A percentile compares a stretch with the other conserved stretches of the same genome.
Evolutionary conservation across 1,284 basidiomycete genomes (phyloP).

Genomic region (Serendipita sp.): DNA sequence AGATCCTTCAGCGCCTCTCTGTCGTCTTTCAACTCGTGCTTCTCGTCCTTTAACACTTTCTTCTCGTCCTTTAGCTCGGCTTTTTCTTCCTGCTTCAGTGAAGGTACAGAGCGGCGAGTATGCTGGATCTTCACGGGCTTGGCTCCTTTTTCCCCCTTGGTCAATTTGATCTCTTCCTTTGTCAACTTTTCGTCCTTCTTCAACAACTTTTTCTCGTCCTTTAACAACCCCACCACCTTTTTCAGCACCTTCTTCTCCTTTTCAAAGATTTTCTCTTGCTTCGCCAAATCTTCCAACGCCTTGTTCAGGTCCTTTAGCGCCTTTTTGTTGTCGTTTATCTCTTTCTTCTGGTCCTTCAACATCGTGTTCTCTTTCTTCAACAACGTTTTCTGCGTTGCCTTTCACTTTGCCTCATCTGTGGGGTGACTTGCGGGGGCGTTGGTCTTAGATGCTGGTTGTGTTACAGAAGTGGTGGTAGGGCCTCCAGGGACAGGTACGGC

Average conservation of each 20-base stretch:
- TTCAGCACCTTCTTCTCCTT: neutral
- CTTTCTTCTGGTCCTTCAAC: neutral
- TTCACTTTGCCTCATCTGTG: no score
- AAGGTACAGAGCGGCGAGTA: no score
- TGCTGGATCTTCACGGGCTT: no score
- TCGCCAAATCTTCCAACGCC: neutral
- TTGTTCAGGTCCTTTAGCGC: neutral
- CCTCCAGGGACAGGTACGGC: neutral
- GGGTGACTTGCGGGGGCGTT: neutral
- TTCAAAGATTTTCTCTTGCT: neutral
- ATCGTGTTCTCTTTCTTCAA: neutral
- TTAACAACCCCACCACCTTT: neutral
- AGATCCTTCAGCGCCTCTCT: neutral
- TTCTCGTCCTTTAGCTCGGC: neutral
- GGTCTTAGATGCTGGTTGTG: neutral
- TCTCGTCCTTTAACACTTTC: neutral
- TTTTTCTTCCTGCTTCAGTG: neutral
- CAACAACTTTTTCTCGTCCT: no score
- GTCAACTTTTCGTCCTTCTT: no score
- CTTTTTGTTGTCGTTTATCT: neutral
- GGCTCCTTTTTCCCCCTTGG: no score
- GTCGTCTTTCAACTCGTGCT: neutral
- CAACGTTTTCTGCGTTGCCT: no score
- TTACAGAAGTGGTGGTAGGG: neutral
- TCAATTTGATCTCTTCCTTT: no score